phyloP scores from a whole-genome alignment of 495 filamentous ascomycete species.

The Paragyromitra xinjiangensis region DNA sequence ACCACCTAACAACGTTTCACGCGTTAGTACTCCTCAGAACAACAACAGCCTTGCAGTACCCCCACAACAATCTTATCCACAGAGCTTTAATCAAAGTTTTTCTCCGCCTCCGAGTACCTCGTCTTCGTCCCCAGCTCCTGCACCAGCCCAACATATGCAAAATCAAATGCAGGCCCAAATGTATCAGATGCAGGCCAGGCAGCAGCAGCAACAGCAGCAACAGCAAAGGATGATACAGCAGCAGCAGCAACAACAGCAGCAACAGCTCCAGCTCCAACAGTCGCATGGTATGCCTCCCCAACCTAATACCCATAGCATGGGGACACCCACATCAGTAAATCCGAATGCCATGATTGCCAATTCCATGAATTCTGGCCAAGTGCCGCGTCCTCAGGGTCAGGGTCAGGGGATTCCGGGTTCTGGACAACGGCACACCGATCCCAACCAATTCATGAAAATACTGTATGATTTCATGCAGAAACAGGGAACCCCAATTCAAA shows the following conservation, averaged over 20 bases:
- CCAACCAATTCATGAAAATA: slow-evolving; percentile 78
- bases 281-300: slow-evolving; percentile 66
- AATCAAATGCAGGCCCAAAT: slow-evolving; percentile 60
- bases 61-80: slow-evolving; percentile 69
- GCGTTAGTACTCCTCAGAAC: slow-evolving; percentile 79
- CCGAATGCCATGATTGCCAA: slow-evolving; percentile 50
- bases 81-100: slow-evolving; percentile 64
- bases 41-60: slow-evolving; percentile 60
- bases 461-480: slow-evolving; percentile 75
- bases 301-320: slow-evolving; percentile 38
- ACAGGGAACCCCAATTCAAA: slow-evolving; percentile 73
- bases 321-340: slow-evolving; percentile 55
- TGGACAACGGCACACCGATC: slow-evolving; percentile 61
- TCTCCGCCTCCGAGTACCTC: slow-evolving; percentile 63
- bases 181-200: slow-evolving; percentile 62
- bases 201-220: slow-evolving; percentile 62
- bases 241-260: slow-evolving; percentile 66
- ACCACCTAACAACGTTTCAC: slow-evolving; percentile 76
- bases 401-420: slow-evolving; percentile 38
- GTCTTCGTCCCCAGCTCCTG: slow-evolving; percentile 51
- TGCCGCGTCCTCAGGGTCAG: slow-evolving; percentile 46
- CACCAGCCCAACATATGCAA: slow-evolving; percentile 57
- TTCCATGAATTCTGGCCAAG: slow-evolving; percentile 43
- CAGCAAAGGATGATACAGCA: slow-evolving; percentile 60
- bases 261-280: slow-evolving; percentile 72